Evolutionary conservation across 2,329 filamentous ascomycete genomes (phyloP).

Genomic region (Didymellaceae sp.): DNA sequence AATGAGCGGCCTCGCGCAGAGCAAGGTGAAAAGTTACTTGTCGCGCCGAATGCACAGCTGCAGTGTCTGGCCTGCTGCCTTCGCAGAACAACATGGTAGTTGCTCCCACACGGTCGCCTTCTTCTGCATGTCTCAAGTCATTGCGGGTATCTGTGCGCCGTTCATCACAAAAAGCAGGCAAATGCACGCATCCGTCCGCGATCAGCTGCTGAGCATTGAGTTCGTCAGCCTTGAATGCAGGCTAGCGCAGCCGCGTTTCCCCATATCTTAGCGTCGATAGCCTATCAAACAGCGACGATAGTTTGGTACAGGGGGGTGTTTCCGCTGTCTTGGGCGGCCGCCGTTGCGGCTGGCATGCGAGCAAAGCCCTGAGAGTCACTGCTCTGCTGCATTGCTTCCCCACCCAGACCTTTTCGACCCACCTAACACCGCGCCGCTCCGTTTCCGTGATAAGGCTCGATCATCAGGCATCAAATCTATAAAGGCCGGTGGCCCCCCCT

Average conservation of each 20-base stretch:
- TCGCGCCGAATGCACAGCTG: conserved; percentile 25
- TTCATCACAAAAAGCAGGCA: background rate
- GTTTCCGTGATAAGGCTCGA: conserved; percentile 20
- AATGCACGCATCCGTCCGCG: background rate
- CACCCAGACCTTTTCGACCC: conserved; percentile 24
- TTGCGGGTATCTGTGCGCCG: conserved; percentile 19
- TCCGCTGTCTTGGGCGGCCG: conserved; percentile 1
- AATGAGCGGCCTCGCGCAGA: conserved; percentile 23
- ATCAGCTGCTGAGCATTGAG: conserved; percentile 3
- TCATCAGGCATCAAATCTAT: conserved; percentile 17
- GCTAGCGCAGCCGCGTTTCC: conserved; percentile 17
- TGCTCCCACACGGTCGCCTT: background rate
- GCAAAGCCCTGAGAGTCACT: conserved; percentile 19
- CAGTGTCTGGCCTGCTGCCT: conserved; percentile 21
- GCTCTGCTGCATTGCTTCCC: conserved; percentile 20
- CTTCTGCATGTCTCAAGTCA: conserved; percentile 21
- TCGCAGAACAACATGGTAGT: background rate
- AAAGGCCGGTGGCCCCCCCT: conserved; percentile 24
- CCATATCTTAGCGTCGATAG: conserved; percentile 3
- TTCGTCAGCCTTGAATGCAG: conserved; percentile 1
- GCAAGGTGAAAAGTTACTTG: conserved; percentile 24
- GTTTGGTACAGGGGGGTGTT: conserved; percentile 13
- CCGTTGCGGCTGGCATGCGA: conserved; percentile 16
- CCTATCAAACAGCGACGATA: conserved; percentile 14
- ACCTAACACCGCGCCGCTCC: conserved; percentile 7